Evolutionary conservation across 164 flowering plant genomes (phyloP), one percentile per base, ranked within the genome.

Genomic region (Pachysandra terminalis): DNA sequence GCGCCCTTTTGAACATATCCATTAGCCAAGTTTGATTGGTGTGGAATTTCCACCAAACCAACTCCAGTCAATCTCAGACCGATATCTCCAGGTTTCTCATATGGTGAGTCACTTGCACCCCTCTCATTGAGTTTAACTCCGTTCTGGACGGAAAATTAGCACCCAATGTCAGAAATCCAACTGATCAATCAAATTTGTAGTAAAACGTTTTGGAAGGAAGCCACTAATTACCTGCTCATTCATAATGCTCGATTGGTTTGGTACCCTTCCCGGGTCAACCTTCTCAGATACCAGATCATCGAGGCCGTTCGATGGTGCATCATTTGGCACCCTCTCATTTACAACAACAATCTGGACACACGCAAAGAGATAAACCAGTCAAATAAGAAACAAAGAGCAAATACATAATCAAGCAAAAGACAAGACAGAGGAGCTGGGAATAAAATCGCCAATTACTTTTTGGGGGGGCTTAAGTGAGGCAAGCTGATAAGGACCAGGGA

Each of bases 151-250:
- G 45, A 32, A 26, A 68, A 62, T 45, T 5, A 10, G 51, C 17
- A 69, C 14, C 27, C 40, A 32, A 19, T 27, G 45, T 45, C 25
- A 56, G 64, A 66, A 19, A 10, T n/a, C n/a, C n/a, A n/a, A n/a
- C n/a, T 3, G 1, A 59, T 19, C 19, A 23, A 35, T 1, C 19
- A 64, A 27, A 27, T 15, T 45, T n/a, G 4, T 7, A 60, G 48
- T 7, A 21, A 22, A 17, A 32, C 9, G 26, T 7, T 63, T 15
- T 40, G 6, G 45, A 48, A 51, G 16, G 56, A 56, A 57, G 64
- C 45, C 25, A 32, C 68, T 19, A 35, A 57, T n/a, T 66, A 80
- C 81, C 86, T 77, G 76, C 67, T 25, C 69, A 7, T 41, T 61
- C 51, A 49, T 63, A 21, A 26, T 24, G 10, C 56, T 32, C 48